Evolutionary conservation across 148 eudicot genomes (phyloP), one percentile per base, ranked within the genome.

Genomic region (Arbutus unedo): DNA sequence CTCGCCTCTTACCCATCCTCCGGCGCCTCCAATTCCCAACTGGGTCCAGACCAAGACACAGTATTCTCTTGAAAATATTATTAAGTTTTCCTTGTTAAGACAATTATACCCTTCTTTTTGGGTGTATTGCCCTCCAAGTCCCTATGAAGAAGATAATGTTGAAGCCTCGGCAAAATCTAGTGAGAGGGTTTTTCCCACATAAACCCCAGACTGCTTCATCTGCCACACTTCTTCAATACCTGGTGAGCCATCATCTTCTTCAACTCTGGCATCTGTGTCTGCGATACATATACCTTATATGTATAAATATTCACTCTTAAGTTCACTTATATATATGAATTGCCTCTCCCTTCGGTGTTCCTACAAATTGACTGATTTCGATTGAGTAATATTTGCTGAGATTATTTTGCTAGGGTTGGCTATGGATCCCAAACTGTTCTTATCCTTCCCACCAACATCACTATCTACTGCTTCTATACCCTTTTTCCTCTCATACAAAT

Each of bases 401-500:
- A 66, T 11, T 31, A 66, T 66, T 10, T 5, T 66, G 16, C 71
- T 31, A 66, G 43, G 71, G 43, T 66, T 67, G 59, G 76, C 60
- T 23, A 94, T 94, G 98, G 98, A 93, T 47, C 77, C 90, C 67
- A 93, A 87, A 38, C 41, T 91, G 44, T 87, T 87, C 38, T 16
- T 84, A 43, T 86, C 85, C 56, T 85, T 89, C 31, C 87, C 86
- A 16, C 91, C 83, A 81, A 67, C 86, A 31, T 81, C 88, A 56
- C 90, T 88, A 66, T 86, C 90, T n/a, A 67, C 74, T 51, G 73
- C 87, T 55, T 79, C 89, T 43, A 56, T 87, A 31, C 97, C 98
- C 67, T 86, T 91, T 51, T 88, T 83, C 25, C 47, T 92, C 51
- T 89, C 97, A 16, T 86, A 72, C 48, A 90, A 86, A 54, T 84